Evolutionary conservation across 2,329 filamentous ascomycete species (phyloP), one percentile per base, ranked within the genome.

Genomic region (Niveomyces coronatus): DNA sequence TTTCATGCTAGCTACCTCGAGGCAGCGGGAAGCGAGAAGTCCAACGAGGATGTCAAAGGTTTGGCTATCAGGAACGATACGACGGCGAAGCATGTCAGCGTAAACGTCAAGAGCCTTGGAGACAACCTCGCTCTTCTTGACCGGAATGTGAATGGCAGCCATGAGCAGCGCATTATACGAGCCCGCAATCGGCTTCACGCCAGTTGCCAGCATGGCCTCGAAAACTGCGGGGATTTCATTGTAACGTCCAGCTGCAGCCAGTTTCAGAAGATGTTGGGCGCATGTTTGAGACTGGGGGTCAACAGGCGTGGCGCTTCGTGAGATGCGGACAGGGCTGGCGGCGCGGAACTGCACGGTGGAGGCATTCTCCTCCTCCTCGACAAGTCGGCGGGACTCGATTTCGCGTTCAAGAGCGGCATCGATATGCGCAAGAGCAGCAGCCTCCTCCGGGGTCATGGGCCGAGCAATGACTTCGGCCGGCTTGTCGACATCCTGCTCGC

Each of bases 81-180:
- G 82, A 47, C 88, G 82, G 47, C 82, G 79, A 49, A 94, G 77
- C 91, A 98, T 96, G 56, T 96, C 88, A 13, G 87, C 82, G 59
- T 96, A 98, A 37, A 98, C 84, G 63, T 94, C 88, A 37, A 96
- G 71, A 5, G 86, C 87, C 65, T 94, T 94, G 44, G 86, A 82
- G 11, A 94, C 85, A 37, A 91, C 78, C 62, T 93, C 83, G 38
- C 82, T 82, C 59, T 80, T 83, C 57, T 85, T 80, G 17, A 71
- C 69, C 7, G 88, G 85, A 14, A 95, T 73, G 49, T 85, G 74
- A 44, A 95, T 85, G 11, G 87, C 87, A 5, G 91, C 85, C 50
- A 80, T 71, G 30, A 98, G 67, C 31, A 98, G 71, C 35, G 86
- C 84, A 56, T 95, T 95, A 70, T 98, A 98, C n/a, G 89, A 83